Conservation (phyloP, 2,329 filamentous ascomycete species). For the Hymenoscyphus linearis region DNA sequence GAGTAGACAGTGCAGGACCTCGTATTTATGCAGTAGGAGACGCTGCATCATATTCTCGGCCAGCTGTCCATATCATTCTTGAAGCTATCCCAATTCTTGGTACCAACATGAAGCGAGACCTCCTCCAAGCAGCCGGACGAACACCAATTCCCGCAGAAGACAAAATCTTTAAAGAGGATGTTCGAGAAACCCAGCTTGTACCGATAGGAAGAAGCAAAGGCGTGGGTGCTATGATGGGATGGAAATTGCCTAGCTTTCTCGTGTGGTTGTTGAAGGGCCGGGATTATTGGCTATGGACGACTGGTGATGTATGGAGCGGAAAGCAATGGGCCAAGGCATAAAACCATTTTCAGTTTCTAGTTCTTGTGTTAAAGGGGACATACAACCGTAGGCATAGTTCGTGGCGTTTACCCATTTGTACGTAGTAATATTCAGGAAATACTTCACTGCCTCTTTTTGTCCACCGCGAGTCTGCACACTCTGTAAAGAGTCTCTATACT, state of each 20-base stretch:
- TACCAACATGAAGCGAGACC: conserved; percentile 45
- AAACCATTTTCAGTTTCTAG: no score
- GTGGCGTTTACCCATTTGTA: no score
- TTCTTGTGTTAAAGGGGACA: no score
- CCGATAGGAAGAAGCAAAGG: conserved; percentile 42
- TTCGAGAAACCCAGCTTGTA: conserved; percentile 41
- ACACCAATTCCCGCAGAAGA: conserved; percentile 25
- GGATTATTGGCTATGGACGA: conserved; percentile 48
- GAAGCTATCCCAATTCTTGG: conserved; percentile 39
- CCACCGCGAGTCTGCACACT: no score
- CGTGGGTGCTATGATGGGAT: conserved; percentile 41
- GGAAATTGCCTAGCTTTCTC: conserved; percentile 38
- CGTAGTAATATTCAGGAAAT: no score
- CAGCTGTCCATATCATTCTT: conserved; percentile 39
- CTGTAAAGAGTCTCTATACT: no score
- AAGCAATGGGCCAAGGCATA: conserved; percentile 46
- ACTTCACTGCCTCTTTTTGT: no score
- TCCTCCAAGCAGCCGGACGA: conserved; percentile 35
- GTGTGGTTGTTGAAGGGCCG: conserved; percentile 47
- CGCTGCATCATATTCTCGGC: conserved; percentile 36
- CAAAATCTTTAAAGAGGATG: conserved; percentile 38
- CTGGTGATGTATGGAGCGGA: conserved; percentile 43
- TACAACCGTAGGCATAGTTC: no score
- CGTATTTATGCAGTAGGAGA: conserved; percentile 45
- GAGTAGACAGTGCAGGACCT: conserved; percentile 33